These are phyloP conservation scores for Bacidia rubella DNA, from an alignment of 495 filamentous ascomycete genomes.

Conservation along the genomic window DNA sequence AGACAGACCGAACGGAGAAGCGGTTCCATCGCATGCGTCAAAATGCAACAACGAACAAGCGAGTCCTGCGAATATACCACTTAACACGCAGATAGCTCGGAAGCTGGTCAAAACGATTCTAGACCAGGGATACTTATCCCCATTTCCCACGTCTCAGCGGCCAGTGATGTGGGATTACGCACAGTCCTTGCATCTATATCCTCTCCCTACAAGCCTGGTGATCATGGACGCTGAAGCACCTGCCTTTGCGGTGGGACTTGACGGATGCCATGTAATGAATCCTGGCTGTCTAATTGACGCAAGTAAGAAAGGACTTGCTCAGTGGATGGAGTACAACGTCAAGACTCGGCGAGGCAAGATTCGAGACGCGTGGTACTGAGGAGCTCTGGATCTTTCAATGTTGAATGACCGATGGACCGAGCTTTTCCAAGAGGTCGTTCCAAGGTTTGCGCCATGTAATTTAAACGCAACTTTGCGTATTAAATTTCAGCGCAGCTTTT, in stretches of 20 bases:
- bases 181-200: constrained; percentile 63
- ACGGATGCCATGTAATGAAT: constrained; percentile 94
- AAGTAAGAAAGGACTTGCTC: constrained; percentile 45
- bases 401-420: neutral
- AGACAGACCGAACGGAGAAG: neutral
- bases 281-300: constrained; percentile 61
- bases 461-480: no score
- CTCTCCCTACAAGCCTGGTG: constrained; percentile 69
- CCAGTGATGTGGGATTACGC: constrained; percentile 85
- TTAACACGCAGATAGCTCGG: constrained; percentile 49
- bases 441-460: neutral
- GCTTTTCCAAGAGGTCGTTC: neutral
- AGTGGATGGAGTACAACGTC: constrained; percentile 80
- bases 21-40: neutral
- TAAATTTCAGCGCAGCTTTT: no score
- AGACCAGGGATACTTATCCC: constrained; percentile 80
- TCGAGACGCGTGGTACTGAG: constrained; percentile 31
- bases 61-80: constrained; percentile 23
- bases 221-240: constrained; percentile 68
- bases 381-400: neutral
- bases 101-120: constrained; percentile 82
- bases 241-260: constrained; percentile 76
- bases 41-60: constrained; percentile 8
- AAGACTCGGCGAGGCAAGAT: constrained; percentile 40
- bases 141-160: constrained; percentile 61